Evolutionary conservation across 208 protist species (phyloP).

Genomic region (Trypanosoma caninum): DNA sequence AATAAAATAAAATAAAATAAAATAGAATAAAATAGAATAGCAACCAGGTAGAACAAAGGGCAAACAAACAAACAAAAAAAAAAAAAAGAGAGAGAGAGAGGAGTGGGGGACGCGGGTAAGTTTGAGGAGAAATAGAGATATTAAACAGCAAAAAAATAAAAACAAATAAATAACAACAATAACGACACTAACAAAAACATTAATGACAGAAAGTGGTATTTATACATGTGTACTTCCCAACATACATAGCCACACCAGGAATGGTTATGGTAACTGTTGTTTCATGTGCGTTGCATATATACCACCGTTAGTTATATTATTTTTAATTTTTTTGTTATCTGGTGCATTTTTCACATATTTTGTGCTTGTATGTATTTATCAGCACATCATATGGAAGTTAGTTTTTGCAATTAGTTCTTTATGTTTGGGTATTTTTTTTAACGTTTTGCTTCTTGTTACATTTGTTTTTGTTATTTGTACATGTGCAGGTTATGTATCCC

Average conservation of each 20-base stretch:
- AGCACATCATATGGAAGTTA: slow-evolving; percentile 33
- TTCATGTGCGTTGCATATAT: slow-evolving; percentile 51
- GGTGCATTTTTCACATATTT: slow-evolving; percentile 35
- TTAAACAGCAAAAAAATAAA: not conserved
- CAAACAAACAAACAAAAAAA: not conserved
- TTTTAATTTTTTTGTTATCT: slow-evolving; percentile 36
- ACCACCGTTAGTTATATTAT: slow-evolving; percentile 26
- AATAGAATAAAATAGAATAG: not conserved
- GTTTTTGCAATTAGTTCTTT: slow-evolving; percentile 40
- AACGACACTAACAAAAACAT: too few relatives aligned
- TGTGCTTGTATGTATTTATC: slow-evolving; percentile 29
- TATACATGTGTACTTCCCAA: slow-evolving; percentile 10
- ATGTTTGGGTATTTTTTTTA: slow-evolving; percentile 21
- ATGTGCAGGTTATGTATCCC: slow-evolving; percentile 52
- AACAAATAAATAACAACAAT: too few relatives aligned
- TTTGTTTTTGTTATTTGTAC: slow-evolving; percentile 51
- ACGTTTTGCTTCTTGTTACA: slow-evolving; percentile 26
- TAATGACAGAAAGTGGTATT: too few relatives aligned
- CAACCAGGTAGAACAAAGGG: not conserved
- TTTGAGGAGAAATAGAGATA: too few relatives aligned
- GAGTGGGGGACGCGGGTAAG: not conserved
- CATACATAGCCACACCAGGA: slow-evolving; percentile 25
- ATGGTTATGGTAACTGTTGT: slow-evolving; percentile 26
- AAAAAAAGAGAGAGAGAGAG: not conserved
- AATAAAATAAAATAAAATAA: too few relatives aligned